Evolutionary conservation across 1,284 basidiomycete species (phyloP).

Genomic region (Cystobasidiaceae sp.): DNA sequence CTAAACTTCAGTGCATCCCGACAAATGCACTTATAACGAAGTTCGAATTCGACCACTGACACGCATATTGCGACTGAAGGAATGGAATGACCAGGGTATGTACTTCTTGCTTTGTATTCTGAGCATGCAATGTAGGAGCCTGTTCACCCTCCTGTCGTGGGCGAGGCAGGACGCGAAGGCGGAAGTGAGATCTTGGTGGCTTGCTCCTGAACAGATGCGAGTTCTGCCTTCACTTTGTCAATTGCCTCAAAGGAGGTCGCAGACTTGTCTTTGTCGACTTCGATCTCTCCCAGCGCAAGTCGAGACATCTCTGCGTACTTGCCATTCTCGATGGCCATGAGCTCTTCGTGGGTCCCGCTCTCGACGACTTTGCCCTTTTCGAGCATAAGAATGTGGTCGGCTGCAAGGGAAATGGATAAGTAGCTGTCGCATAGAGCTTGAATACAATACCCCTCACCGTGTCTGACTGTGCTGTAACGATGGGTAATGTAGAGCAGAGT

Average conservation of each 20-base stretch:
- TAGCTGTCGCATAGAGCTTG: background rate
- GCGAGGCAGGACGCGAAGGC: background rate
- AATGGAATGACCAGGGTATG: background rate
- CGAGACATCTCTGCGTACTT: slow-evolving; percentile 31
- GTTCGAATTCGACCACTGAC: no score
- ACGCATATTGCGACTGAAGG: background rate
- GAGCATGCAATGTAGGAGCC: background rate
- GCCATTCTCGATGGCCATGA: slow-evolving; percentile 36
- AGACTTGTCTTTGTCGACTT: background rate
- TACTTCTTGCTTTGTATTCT: background rate
- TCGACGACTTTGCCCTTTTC: slow-evolving; percentile 44
- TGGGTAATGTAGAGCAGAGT: slow-evolving; percentile 27
- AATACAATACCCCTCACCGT: no score
- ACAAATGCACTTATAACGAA: no score
- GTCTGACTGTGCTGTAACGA: slow-evolving; percentile 16
- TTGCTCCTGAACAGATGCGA: background rate
- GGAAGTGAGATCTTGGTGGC: background rate
- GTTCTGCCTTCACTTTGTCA: background rate
- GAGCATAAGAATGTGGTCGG: slow-evolving; percentile 45
- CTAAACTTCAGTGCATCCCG: no score
- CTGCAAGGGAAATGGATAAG: background rate
- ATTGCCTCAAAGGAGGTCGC: background rate
- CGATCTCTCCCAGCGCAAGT: slow-evolving; percentile 2
- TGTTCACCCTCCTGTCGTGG: background rate
- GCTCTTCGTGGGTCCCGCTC: slow-evolving; percentile 43